Evolutionary conservation across 1,139 yeast species (phyloP), one percentile per base, ranked within the genome.

Genomic region (Magnusiomyces fungicola): DNA sequence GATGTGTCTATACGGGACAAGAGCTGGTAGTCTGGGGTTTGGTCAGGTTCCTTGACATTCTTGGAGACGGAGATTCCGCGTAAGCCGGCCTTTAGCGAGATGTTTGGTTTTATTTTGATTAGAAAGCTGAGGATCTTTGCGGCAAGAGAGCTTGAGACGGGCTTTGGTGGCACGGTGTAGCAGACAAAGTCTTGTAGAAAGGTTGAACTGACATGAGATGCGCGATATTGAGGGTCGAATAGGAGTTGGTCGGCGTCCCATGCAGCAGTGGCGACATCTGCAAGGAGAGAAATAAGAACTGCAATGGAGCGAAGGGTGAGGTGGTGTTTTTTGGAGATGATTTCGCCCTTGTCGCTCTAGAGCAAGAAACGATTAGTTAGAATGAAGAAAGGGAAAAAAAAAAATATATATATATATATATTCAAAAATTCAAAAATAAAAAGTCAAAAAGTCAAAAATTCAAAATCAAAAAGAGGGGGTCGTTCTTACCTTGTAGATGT

Each of bases 1-100:
- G 72, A 69, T 14, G 59, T 56, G 58, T 79, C 83, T 41, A 79
- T 75, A 38, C 72, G 73, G 43, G 63, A 64, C 47, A 67, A 38
- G 5, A 58, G 30, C n/a, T 48, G 37, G 25, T 46, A 41, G 3
- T 59, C 51, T n/a, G n/a, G n/a, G 5, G 23, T 34, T n/a, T 34
- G 7, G 22, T 9, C 47, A 47, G 9, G 44, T 42, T 21, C 30
- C 40, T 12, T 42, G 34, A 18, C 25, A 18, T 18, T 21, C 27
- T 47, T 46, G 4, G 5, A 5, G 38, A 16, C 19, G 1, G 47
- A 39, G 10, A 52, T 41, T 3, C 39, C 34, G 5, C 43, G 45
- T 22, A 49, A 32, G 10, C 47, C 49, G 5, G 45, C 45, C 19
- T 48, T 44, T 9, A 52, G 33, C n/a, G 45, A 22, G 39, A 34